Evolutionary conservation across 495 filamentous ascomycete genomes (phyloP).

Genomic region (Xylaria curta): DNA sequence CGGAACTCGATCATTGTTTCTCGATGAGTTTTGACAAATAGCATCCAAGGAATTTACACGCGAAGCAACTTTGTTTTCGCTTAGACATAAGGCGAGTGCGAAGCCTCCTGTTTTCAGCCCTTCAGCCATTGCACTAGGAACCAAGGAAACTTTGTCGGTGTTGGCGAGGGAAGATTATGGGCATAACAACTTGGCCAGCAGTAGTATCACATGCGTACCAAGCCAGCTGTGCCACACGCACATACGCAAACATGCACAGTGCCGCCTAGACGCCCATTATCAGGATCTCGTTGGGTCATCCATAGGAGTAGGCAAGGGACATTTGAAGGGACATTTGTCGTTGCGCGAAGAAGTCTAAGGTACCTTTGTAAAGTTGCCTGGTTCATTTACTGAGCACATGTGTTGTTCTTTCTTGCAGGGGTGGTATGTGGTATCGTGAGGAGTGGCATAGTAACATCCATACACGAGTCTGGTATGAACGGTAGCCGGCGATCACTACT

Average conservation of each 20-base stretch:
- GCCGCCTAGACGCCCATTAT: neutral
- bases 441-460: neutral
- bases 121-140: slow-evolving; percentile 9
- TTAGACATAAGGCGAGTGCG: neutral
- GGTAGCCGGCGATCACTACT: slow-evolving; percentile 10
- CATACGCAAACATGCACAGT: neutral
- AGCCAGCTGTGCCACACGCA: neutral
- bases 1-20: neutral
- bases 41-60: neutral
- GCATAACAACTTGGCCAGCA: neutral
- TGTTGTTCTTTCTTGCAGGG: neutral
- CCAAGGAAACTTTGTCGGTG: neutral
- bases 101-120: slow-evolving; percentile 9
- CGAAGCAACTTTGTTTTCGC: neutral
- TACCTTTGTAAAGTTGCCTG: neutral
- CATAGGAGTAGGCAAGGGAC: neutral
- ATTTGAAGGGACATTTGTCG: neutral
- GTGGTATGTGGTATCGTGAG: neutral
- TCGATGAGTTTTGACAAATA: neutral
- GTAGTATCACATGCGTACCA: neutral
- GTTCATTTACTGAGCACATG: neutral
- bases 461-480: neutral
- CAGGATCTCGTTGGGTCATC: neutral
- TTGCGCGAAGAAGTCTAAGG: neutral
- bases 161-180: neutral